A percentile compares a stretch with the other conserved stretches of the same genome.
Evolutionary conservation across 1,284 basidiomycete species (phyloP).

Genomic region (Chalciporus piperatoides): DNA sequence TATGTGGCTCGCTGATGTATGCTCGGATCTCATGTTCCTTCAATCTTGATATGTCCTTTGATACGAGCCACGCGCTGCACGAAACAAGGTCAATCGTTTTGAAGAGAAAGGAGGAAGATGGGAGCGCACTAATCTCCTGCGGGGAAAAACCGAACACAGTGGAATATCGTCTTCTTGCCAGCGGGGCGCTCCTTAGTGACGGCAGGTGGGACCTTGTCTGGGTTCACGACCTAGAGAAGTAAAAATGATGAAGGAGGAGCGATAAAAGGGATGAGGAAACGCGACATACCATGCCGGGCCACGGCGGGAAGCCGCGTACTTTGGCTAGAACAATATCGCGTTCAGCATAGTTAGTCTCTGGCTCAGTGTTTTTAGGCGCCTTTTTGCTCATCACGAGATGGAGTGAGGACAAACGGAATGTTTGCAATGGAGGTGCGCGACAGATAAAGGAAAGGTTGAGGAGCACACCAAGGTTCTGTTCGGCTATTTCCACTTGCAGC

Average conservation of each 20-base stretch:
- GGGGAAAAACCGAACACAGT: constrained; percentile 88
- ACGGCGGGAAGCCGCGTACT: constrained; percentile 90
- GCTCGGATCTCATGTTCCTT: constrained; percentile 79
- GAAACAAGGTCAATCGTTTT: constrained; percentile 16
- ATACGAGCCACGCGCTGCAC: constrained; percentile 77
- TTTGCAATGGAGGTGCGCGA: constrained; percentile 28
- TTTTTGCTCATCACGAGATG: constrained; percentile 55
- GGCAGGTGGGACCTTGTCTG: constrained; percentile 53
- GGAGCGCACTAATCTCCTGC: constrained; percentile 83
- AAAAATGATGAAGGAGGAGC: constrained; percentile 5
- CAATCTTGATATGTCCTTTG: constrained; percentile 81
- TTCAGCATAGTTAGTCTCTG: constrained; percentile 47
- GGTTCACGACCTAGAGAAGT: constrained; percentile 66
- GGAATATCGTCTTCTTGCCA: constrained; percentile 65
- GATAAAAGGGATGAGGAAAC: constrained; percentile 18
- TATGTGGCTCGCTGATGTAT: constrained; percentile 73
- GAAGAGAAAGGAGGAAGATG: constrained; percentile 13
- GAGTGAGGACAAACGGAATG: constrained; percentile 14
- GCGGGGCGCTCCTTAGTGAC: constrained; percentile 70
- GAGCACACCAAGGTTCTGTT: constrained; percentile 39
- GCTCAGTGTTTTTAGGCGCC: constrained; percentile 44
- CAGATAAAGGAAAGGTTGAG: constrained; percentile 40
- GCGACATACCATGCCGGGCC: constrained; percentile 82
- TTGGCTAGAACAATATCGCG: constrained; percentile 90
- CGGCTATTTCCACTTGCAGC: constrained; percentile 39